Conservation (phyloP, 2,329 filamentous ascomycete genomes). For the Verticillium alfalfae region DNA sequence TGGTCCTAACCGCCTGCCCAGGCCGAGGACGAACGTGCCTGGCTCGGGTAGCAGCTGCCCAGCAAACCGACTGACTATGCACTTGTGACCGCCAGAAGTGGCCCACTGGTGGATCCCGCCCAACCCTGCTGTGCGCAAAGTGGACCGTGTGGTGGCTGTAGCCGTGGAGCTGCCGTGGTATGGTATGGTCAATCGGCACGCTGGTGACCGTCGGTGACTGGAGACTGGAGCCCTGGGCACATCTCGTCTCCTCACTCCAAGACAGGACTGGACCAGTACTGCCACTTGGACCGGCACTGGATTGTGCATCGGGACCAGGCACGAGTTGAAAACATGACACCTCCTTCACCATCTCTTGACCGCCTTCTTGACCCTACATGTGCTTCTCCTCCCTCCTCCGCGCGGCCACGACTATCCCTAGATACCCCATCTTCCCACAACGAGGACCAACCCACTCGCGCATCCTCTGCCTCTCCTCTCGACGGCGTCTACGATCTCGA, state of each 20-base stretch:
- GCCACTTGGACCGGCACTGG: not conserved
- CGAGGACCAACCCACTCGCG: not conserved
- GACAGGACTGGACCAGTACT: not conserved
- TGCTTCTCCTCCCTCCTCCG: not conserved
- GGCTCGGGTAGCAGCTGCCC: not conserved
- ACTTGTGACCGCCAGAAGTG: not conserved
- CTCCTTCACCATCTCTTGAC: not conserved
- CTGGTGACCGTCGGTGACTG: not conserved
- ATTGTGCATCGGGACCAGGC: not conserved
- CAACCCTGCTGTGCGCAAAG: not conserved
- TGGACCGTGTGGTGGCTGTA: not conserved
- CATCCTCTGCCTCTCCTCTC: not conserved
- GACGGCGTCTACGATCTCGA: not conserved
- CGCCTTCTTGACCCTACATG: not conserved
- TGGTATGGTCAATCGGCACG: not conserved
- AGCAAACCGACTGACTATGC: not conserved
- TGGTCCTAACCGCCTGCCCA: not conserved
- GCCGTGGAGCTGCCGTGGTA: not conserved
- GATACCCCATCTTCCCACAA: not conserved
- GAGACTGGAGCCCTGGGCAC: not conserved
- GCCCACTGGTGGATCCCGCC: not conserved
- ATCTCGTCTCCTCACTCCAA: not conserved
- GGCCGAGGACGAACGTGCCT: not conserved
- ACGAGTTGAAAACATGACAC: not conserved
- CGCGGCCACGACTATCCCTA: not conserved